Evolutionary conservation across 768 basidiomycete species (phyloP).

Genomic region (Leccinum pellstonianum): DNA sequence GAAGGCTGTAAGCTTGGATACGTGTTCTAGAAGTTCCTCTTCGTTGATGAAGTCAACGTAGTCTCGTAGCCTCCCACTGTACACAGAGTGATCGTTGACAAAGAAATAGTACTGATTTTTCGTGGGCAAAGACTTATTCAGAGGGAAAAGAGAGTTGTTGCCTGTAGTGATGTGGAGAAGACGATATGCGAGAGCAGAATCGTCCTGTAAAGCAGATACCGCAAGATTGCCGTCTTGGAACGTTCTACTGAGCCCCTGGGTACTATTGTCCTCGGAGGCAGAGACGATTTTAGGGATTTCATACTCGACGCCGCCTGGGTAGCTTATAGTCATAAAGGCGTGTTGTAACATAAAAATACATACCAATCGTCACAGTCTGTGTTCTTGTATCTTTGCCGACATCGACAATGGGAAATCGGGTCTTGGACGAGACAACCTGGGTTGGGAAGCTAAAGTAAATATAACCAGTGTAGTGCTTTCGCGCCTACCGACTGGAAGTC

Average conservation of each 20-base stretch:
- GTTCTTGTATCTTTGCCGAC: slow-evolving; percentile 3
- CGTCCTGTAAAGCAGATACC: neutral
- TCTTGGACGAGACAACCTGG: neutral
- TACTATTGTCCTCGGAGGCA: neutral
- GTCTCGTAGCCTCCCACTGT: slow-evolving; percentile 3
- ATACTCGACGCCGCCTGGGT: slow-evolving; percentile 4
- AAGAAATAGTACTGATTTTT: slow-evolving; percentile 8
- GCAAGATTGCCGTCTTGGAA: slow-evolving; percentile 1
- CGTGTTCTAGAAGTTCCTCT: slow-evolving; percentile 4
- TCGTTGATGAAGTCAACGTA: slow-evolving; percentile 8
- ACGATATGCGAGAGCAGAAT: slow-evolving; percentile 5
- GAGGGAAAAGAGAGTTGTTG: slow-evolving; percentile 3
- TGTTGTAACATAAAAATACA: neutral
- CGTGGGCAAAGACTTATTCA: slow-evolving; percentile 6
- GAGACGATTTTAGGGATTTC: slow-evolving; percentile 2
- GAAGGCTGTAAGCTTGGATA: slow-evolving; percentile 2
- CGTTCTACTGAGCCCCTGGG: neutral
- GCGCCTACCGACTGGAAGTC: slow-evolving; percentile 1
- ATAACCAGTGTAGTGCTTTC: neutral
- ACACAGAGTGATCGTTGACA: neutral
- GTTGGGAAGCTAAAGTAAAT: neutral
- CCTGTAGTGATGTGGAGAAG: slow-evolving; percentile 4
- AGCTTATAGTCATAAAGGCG: neutral
- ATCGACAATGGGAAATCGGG: slow-evolving; percentile 5
- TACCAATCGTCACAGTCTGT: slow-evolving; percentile 2